These are phyloP conservation scores for Plectosphaerella sp. DNA, from an alignment of 2,329 filamentous ascomycete species.

Conservation along the genomic window DNA sequence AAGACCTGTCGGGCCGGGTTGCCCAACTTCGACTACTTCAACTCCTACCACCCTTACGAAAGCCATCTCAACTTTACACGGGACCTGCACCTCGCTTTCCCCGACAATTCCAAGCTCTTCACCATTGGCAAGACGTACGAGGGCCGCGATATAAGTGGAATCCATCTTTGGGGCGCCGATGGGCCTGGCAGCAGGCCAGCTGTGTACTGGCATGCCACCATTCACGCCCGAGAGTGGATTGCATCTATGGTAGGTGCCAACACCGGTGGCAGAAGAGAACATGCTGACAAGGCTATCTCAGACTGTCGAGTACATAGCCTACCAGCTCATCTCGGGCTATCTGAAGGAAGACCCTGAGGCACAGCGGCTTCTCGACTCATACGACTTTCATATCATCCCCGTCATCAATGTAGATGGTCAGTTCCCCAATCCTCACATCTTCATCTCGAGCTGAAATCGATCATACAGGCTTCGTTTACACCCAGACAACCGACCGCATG, in stretches of 20 bases:
- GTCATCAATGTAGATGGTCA: slow-evolving; percentile 57
- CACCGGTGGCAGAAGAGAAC: not conserved
- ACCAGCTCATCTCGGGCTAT: slow-evolving; percentile 43
- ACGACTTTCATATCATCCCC: slow-evolving; percentile 63
- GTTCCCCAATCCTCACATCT: not conserved
- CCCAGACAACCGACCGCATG: slow-evolving; percentile 44
- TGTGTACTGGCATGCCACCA: slow-evolving; percentile 51
- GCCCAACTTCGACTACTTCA: slow-evolving; percentile 40
- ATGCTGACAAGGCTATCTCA: slow-evolving; percentile 4
- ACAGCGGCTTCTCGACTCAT: slow-evolving; percentile 48
- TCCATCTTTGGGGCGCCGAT: slow-evolving; percentile 48
- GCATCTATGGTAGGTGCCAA: slow-evolving; percentile 9
- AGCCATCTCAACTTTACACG: slow-evolving; percentile 45
- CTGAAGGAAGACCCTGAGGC: slow-evolving; percentile 25
- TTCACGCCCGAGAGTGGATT: slow-evolving; percentile 60
- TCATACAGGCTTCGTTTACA: slow-evolving; percentile 43
- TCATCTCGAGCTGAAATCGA: not conserved
- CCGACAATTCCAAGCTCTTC: slow-evolving; percentile 43
- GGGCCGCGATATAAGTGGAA: slow-evolving; percentile 54
- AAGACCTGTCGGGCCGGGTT: slow-evolving; percentile 15
- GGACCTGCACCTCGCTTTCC: slow-evolving; percentile 36
- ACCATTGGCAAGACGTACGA: slow-evolving; percentile 41
- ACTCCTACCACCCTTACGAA: slow-evolving; percentile 46
- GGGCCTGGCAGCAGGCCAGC: slow-evolving; percentile 43
- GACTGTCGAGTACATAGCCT: slow-evolving; percentile 48